Evolutionary conservation across 306 rosid species (phyloP).

Genomic region (Alnus rubra): DNA sequence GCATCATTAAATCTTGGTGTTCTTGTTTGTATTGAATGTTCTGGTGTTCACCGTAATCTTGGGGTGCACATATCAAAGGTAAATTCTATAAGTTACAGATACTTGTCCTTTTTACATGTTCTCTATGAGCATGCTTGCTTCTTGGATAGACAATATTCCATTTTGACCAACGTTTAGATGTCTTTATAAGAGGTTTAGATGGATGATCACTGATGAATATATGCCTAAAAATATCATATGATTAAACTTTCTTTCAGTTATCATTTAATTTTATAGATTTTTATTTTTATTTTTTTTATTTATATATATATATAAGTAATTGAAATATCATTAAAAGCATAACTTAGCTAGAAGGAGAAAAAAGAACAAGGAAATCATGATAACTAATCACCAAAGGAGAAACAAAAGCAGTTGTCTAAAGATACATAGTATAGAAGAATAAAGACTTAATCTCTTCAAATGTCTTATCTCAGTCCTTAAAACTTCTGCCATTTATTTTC

Average conservation of each 20-base stretch:
- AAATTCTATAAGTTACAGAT: conserved; percentile 10
- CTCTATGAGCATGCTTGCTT: conserved; percentile 12
- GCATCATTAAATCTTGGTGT: conserved; percentile 98
- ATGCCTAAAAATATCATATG: not conserved
- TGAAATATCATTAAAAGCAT: too few relatives aligned
- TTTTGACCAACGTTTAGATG: not conserved
- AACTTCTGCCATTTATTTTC: too few relatives aligned
- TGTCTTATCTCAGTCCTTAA: too few relatives aligned
- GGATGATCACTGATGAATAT: conserved; percentile 22
- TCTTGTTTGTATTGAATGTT: conserved; percentile 98
- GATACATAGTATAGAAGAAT: too few relatives aligned
- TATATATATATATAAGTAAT: too few relatives aligned
- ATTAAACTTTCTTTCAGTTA: not conserved
- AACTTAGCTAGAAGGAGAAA: too few relatives aligned
- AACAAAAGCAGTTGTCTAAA: too few relatives aligned
- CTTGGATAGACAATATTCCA: not conserved
- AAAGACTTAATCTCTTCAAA: too few relatives aligned
- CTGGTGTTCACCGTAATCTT: conserved; percentile 99
- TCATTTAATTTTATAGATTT: not conserved
- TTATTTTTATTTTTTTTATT: too few relatives aligned
- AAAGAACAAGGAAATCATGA: too few relatives aligned
- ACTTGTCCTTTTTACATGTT: not conserved
- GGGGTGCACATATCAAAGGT: conserved; percentile 99
- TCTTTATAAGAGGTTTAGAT: not conserved
- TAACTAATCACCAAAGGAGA: too few relatives aligned